Evolutionary conservation across 305 asterid genomes (phyloP), one percentile per base, ranked within the genome.

Genomic region (Ajuga reptans): DNA sequence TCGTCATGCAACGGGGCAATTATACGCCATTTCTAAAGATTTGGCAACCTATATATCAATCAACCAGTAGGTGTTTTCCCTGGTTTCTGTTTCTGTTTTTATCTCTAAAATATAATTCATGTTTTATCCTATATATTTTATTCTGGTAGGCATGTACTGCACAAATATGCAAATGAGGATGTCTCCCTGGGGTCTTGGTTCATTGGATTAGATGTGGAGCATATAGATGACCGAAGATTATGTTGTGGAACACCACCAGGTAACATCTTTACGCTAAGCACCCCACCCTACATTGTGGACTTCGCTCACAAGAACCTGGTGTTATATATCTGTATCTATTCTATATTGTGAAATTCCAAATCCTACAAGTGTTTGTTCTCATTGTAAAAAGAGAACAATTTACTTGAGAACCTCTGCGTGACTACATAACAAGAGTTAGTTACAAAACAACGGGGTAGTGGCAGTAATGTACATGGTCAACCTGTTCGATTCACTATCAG

Each of bases 161-260:
- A 93, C 84, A 87, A 85, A 77, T 90, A 83, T 68, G 88, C 95
- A 31, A 93, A 93, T 3, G 98, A 93, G 81, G 98, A 90, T 66
- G 98, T 93, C 58, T 86, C 95, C 0, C 57, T 93, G 51, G 97
- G 98, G 37, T 80, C 98, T 37, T 93, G 97, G 98, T 86, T 90
- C 76, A 83, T 90, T 68, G 98, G 98, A 15, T 82, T 93, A 83
- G 98, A 93, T 60, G 96, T 86, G 33, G 98, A 90, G 79, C 98
- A 93, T 73, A 87, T 93, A 63, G 97, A 93, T 69, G 98, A 93
- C 74, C 76, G 98, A 41, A 77, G 97, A 79, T 74, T 93, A 73
- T 93, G 97, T 66, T 90, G 98, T 58, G 98, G 98, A 81, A 90
- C 98, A 55, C 98, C 95, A 45, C 98, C 97, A 70, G 97, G 96